Conservation (phyloP, 495 filamentous ascomycete genomes). For the Neurospora sp. region DNA sequence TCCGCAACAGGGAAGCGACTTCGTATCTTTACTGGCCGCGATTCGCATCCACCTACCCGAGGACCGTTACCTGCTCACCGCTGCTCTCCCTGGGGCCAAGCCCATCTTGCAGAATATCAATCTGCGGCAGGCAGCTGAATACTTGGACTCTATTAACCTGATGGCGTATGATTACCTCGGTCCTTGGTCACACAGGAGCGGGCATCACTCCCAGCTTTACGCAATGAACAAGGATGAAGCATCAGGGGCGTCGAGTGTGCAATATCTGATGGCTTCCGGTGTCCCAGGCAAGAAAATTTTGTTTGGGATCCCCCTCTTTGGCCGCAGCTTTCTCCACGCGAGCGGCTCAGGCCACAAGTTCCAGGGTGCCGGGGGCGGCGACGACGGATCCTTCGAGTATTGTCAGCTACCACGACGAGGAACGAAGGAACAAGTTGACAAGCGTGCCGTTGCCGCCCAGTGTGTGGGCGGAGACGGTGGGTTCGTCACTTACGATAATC, state of each 20-base stretch:
- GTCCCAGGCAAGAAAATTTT: constrained; percentile 68
- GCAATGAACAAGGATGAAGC: constrained; percentile 44
- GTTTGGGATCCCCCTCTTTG: constrained; percentile 71
- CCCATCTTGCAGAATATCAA: constrained; percentile 70
- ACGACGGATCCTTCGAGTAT: constrained; percentile 80
- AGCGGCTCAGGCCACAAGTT: constrained; percentile 52
- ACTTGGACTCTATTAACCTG: constrained; percentile 72
- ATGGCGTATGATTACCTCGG: constrained; percentile 87
- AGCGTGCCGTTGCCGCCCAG: constrained; percentile 53
- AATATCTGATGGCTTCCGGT: constrained; percentile 52
- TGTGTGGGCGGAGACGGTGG: constrained; percentile 75
- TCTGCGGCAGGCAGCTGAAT: constrained; percentile 48
- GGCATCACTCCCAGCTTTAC: constrained; percentile 75
- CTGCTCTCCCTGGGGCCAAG: constrained; percentile 68
- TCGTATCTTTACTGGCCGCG: constrained; percentile 57
- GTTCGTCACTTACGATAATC: constrained; percentile 81
- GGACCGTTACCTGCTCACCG: constrained; percentile 65
- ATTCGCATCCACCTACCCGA: constrained; percentile 63
- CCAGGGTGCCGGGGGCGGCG: constrained; percentile 49
- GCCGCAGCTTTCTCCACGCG: constrained; percentile 67
- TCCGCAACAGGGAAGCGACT: constrained; percentile 58
- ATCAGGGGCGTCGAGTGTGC: constrained; percentile 57
- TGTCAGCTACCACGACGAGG: constrained; percentile 62
- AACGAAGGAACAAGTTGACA: constrained; percentile 59
- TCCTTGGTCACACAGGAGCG: constrained; percentile 57